Conservation (phyloP, 805 yeast species). For the Hanseniaspora occidentalis region DNA sequence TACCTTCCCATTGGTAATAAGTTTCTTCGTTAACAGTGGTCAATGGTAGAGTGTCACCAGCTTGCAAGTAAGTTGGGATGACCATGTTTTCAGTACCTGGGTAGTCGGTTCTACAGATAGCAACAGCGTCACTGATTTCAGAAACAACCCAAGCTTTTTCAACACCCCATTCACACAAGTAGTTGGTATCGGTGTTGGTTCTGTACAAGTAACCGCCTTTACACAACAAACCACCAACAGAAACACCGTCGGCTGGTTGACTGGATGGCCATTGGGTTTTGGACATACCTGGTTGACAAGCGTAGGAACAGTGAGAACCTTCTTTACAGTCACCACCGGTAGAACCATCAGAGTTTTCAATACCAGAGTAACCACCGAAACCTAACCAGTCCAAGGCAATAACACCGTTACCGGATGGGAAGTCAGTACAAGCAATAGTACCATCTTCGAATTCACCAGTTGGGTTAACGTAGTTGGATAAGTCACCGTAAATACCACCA, state of each 20-base stretch:
- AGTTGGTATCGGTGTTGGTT: slow-evolving; percentile 50
- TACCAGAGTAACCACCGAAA: slow-evolving; percentile 76
- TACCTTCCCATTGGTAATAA: slow-evolving; percentile 77
- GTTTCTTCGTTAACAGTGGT: slow-evolving; percentile 68
- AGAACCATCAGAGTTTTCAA: slow-evolving; percentile 44
- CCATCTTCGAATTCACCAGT: slow-evolving; percentile 50
- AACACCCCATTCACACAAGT: slow-evolving; percentile 83
- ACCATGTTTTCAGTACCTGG: slow-evolving; percentile 99
- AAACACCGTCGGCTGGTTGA: slow-evolving; percentile 82
- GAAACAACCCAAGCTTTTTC: slow-evolving; percentile 57
- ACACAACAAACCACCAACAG: slow-evolving; percentile 90
- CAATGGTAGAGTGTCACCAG: slow-evolving; percentile 53
- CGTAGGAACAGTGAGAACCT: slow-evolving; percentile 92
- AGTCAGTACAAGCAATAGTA: slow-evolving; percentile 45
- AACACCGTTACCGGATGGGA: slow-evolving; percentile 81
- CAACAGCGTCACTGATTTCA: slow-evolving; percentile 52
- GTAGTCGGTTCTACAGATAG: slow-evolving; percentile 96
- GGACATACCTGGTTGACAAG: slow-evolving; percentile 98
- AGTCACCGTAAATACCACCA: slow-evolving; percentile 35
- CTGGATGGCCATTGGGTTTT: slow-evolving; percentile 92
- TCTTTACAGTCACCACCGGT: slow-evolving; percentile 59
- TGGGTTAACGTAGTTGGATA: slow-evolving; percentile 35
- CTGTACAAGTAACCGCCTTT: slow-evolving; percentile 74
- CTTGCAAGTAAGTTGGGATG: slow-evolving; percentile 71
- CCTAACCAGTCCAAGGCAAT: slow-evolving; percentile 58